Conservation (phyloP, 1,284 basidiomycete species). For the Gymnopus androsaceus region DNA sequence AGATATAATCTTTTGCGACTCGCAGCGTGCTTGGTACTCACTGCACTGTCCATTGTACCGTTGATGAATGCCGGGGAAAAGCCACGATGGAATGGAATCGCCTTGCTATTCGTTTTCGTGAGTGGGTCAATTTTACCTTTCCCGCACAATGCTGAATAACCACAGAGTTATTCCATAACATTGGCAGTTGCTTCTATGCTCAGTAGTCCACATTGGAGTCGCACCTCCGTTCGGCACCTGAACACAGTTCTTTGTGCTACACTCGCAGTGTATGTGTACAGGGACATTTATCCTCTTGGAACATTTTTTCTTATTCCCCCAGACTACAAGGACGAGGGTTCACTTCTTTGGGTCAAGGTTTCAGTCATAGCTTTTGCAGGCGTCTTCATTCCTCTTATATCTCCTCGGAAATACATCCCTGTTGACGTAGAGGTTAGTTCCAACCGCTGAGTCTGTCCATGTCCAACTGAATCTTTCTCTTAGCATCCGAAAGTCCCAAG, state of each 20-base stretch:
- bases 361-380: conserved; percentile 23
- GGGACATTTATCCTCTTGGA: conserved; percentile 55
- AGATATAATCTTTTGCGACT: too few species aligned
- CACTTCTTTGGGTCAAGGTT: conserved; percentile 31
- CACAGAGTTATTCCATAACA: too few species aligned
- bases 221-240: conserved; percentile 16
- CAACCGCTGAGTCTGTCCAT: neutral
- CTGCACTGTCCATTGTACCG: too few species aligned
- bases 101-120: too few species aligned
- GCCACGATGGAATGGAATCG: too few species aligned
- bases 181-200: too few species aligned
- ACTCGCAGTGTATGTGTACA: conserved; percentile 44
- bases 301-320: conserved; percentile 35
- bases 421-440: conserved; percentile 31
- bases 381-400: conserved; percentile 29
- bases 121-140: too few species aligned
- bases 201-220: too few species aligned
- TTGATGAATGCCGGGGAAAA: too few species aligned
- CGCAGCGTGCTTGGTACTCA: too few species aligned
- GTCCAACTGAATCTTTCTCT: neutral
- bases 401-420: conserved; percentile 31
- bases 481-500: conserved; percentile 42
- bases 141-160: too few species aligned
- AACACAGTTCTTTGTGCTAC: conserved; percentile 17
- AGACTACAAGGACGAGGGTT: conserved; percentile 26